phyloP scores from a whole-genome alignment of 306 rosid species.

The Senna tora region DNA sequence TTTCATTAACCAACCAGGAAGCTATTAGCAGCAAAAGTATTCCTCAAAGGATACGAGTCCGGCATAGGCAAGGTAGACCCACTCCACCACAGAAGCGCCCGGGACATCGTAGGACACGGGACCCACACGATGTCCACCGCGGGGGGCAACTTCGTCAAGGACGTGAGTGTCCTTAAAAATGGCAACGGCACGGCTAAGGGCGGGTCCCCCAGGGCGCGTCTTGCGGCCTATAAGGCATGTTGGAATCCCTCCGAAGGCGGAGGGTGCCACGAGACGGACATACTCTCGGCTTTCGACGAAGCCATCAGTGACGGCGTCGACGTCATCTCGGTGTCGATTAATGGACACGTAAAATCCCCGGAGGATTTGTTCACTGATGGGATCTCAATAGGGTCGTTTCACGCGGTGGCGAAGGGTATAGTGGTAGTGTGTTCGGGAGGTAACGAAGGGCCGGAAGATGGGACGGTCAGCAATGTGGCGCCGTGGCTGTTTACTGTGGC shows the following conservation, averaged over 20 bases:
- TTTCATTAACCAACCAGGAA: too few relatives aligned
- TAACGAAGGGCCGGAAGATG: constrained; percentile 56
- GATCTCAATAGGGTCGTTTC: constrained; percentile 59
- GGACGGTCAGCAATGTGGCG: constrained; percentile 53
- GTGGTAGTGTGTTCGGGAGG: constrained; percentile 63
- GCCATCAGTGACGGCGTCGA: constrained; percentile 80
- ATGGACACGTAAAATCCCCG: background rate
- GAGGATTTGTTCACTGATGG: constrained; percentile 38
- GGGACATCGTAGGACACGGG: constrained; percentile 65
- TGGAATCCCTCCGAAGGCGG: constrained; percentile 40
- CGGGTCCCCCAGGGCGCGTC: constrained; percentile 76
- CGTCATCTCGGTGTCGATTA: constrained; percentile 55
- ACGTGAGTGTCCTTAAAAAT: constrained; percentile 40
- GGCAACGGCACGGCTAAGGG: constrained; percentile 84
- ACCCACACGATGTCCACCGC: constrained; percentile 66
- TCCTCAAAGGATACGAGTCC: constrained; percentile 41
- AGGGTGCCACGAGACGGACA: constrained; percentile 60
- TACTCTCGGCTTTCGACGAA: constrained; percentile 64
- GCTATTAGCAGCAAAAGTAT: constrained; percentile 60
- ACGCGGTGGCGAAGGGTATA: constrained; percentile 55
- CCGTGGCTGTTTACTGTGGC: constrained; percentile 72
- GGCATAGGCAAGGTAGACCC: background rate
- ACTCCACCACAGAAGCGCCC: constrained; percentile 8
- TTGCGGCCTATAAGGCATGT: constrained; percentile 80
- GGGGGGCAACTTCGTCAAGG: constrained; percentile 50